phyloP scores from a whole-genome alignment of 1,284 basidiomycete genomes.

The Xerocomus amazonicus region DNA sequence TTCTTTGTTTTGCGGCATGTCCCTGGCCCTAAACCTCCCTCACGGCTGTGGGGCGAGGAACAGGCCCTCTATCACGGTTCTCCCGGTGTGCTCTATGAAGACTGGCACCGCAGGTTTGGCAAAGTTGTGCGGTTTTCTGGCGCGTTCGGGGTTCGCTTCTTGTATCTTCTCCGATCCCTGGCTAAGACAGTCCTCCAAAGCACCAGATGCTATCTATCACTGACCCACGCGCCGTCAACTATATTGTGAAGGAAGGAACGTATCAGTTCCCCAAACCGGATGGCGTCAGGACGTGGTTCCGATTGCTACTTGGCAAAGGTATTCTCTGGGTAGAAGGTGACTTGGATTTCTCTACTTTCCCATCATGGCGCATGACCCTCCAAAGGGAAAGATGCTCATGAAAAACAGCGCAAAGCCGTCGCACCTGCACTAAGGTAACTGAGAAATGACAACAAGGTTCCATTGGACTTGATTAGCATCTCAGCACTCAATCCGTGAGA shows the following conservation, averaged over 20 bases:
- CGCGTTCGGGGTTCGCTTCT: constrained; percentile 45
- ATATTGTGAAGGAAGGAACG: constrained; percentile 47
- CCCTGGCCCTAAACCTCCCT: constrained; percentile 45
- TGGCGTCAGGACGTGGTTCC: constrained; percentile 59
- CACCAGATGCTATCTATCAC: constrained; percentile 54
- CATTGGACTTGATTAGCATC: constrained; percentile 3
- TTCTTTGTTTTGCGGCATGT: constrained; percentile 38
- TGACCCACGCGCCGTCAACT: constrained; percentile 48
- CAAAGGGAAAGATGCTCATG: constrained; percentile 50
- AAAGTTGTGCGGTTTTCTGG: constrained; percentile 51
- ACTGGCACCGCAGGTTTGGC: constrained; percentile 51
- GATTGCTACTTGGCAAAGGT: constrained; percentile 54
- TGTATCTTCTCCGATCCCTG: neutral
- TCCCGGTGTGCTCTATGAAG: constrained; percentile 47
- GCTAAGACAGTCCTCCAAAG: constrained; percentile 29
- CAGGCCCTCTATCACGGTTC: constrained; percentile 46
- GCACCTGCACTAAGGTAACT: constrained; percentile 53
- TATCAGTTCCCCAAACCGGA: constrained; percentile 57
- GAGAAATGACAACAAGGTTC: neutral
- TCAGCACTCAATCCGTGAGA: constrained; percentile 49
- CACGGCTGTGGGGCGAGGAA: constrained; percentile 57
- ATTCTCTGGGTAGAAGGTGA: constrained; percentile 60
- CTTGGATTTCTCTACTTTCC: neutral
- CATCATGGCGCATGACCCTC: neutral
- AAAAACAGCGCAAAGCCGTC: constrained; percentile 47